A percentile compares a stretch with the other conserved stretches of the same genome.
Evolutionary conservation across 805 yeast species (phyloP).

Genomic region (Lachancea meyersii): DNA sequence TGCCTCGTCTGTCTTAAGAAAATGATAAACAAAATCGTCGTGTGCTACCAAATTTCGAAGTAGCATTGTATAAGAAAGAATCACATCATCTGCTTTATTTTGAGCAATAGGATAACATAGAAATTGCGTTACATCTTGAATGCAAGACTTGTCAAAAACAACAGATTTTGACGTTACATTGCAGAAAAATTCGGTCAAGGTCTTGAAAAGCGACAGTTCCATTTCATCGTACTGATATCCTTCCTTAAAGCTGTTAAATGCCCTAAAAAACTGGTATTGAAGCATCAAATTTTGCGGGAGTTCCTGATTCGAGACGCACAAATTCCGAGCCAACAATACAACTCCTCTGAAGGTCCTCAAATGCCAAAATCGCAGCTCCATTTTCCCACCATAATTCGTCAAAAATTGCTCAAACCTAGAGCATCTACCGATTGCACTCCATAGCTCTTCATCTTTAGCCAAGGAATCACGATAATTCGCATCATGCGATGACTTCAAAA

Average conservation of each 20-base stretch:
- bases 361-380: slow-evolving; percentile 13
- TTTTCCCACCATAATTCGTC: slow-evolving; percentile 5
- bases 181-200: slow-evolving; percentile 19
- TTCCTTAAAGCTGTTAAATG: slow-evolving; percentile 3
- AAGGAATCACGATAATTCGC: slow-evolving; percentile 23
- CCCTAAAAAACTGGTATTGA: slow-evolving; percentile 1
- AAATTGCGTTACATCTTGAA: slow-evolving; percentile 17
- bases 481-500: slow-evolving; percentile 24
- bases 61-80: slow-evolving; percentile 18
- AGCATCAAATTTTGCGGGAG: slow-evolving; percentile 22
- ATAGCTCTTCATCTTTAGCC: slow-evolving; percentile 22
- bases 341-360: slow-evolving; percentile 42
- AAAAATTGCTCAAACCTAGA: neutral
- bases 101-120: slow-evolving; percentile 20
- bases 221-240: slow-evolving; percentile 17
- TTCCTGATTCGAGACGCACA: slow-evolving; percentile 33
- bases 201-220: slow-evolving; percentile 17
- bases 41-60: slow-evolving; percentile 20
- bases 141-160: slow-evolving; percentile 15
- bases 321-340: slow-evolving; percentile 43
- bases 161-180: slow-evolving; percentile 20
- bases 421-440: slow-evolving; percentile 20
- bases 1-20: slow-evolving; percentile 18
- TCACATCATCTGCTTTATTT: slow-evolving; percentile 4
- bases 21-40: slow-evolving; percentile 23